Conservation (phyloP, 2,329 filamentous ascomycete species). For the Claviceps pusilla region DNA sequence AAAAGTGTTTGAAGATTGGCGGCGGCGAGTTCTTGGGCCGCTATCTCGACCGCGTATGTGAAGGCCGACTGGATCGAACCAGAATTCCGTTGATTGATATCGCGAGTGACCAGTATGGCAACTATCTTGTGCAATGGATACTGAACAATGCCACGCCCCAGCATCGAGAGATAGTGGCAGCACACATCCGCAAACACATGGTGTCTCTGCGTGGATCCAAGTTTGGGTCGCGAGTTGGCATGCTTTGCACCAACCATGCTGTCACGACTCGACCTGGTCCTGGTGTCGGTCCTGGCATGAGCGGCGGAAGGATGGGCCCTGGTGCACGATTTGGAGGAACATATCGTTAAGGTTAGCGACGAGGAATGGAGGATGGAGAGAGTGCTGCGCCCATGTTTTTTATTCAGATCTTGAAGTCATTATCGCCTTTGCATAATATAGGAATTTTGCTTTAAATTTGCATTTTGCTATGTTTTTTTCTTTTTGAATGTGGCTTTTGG, state of each 20-base stretch:
- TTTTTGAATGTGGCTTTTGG: not conserved
- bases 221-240: conserved; percentile 93
- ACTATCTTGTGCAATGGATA: conserved; percentile 96
- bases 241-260: conserved; percentile 95
- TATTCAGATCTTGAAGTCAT: conserved; percentile 7
- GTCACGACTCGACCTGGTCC: conserved; percentile 79
- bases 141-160: conserved; percentile 74
- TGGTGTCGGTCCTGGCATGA: conserved; percentile 53
- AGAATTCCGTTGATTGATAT: conserved; percentile 97
- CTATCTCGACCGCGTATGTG: conserved; percentile 87
- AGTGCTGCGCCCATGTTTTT: not conserved
- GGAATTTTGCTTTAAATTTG: conserved; percentile 7
- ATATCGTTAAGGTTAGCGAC: conserved; percentile 36
- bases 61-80: conserved; percentile 76
- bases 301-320: conserved; percentile 37
- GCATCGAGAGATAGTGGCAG: conserved; percentile 83
- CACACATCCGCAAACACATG: conserved; percentile 97
- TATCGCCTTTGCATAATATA: conserved; percentile 9
- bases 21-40: conserved; percentile 78
- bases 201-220: conserved; percentile 96
- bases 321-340: conserved; percentile 41
- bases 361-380: not conserved
- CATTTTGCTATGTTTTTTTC: not conserved
- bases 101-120: conserved; percentile 95
- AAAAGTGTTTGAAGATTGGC: conserved; percentile 97